Base-by-base conservation (phyloP, 164 flowering plant species). In the Houttuynia cordata region DNA sequence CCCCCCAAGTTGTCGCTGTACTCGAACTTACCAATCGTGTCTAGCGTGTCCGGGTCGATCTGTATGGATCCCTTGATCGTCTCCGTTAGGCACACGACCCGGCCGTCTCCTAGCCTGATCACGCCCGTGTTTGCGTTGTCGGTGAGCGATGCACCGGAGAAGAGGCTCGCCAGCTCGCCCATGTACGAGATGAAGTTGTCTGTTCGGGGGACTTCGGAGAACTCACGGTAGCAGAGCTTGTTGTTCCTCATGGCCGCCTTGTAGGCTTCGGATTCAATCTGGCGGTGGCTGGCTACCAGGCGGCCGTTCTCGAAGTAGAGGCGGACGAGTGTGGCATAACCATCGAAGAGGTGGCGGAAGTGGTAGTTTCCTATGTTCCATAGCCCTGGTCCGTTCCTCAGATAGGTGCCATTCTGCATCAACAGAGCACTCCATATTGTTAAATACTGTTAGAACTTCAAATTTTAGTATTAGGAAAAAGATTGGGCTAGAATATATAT, bases 61-160 rank as follows among this genome's bases (percentile, higher is more conserved):
- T 81, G 57, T 10, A 90, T 82, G 0, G 97, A 90, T 37, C 99
- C 99, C 66, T 90, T 93, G 14, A 81, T 76, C 0, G 99, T 93
- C 71, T 93, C 99, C 0, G 99, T 93, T 8, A 93, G 62, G 74
- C 99, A 93, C 8, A 93, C 85, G 0, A 90, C 95, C 0, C 99
- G 82, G 2, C 93, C 96, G 45, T 93, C 99, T 0, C 89, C 97
- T 0, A 93, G 85, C 59, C 40, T 70, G 5, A 88, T 82, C 0
- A 93, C 93, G 17, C 99, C 99, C 8, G 97, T 93, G 78, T 93
- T 93, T 15, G 99, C 87, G 56, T 93, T 93, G 51, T 93, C 99
- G 10, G 99, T 93, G 7, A 93, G 62, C 0, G 99, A 93, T 0
- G 83, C 87, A 0, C 99, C 99, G 24, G 97, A 90, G 77, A 93